Evolutionary conservation across 495 filamentous ascomycete species (phyloP).

Genomic region (Sordaria brevicollis): DNA sequence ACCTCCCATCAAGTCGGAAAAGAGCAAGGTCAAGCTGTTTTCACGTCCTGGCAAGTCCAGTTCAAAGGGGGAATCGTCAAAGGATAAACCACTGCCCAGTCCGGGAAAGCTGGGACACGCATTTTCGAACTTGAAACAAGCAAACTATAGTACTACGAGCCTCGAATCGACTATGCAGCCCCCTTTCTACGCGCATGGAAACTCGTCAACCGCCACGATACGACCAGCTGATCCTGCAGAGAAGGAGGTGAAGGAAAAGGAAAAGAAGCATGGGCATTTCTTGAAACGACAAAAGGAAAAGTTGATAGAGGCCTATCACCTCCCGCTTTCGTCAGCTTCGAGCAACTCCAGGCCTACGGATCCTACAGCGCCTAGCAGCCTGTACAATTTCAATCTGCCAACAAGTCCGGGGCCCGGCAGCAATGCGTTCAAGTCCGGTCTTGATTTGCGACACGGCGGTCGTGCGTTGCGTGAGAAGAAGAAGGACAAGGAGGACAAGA

Average conservation of each 20-base stretch:
- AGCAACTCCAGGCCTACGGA: conserved; percentile 84
- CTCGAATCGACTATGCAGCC: conserved; percentile 62
- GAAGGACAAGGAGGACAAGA: conserved; percentile 71
- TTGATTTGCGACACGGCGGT: conserved; percentile 80
- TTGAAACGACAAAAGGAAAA: conserved; percentile 88
- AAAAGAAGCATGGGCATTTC: conserved; percentile 66
- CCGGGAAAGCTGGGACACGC: conserved; percentile 66
- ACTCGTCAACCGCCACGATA: conserved; percentile 77
- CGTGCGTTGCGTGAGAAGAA: conserved; percentile 81
- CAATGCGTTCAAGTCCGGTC: conserved; percentile 65
- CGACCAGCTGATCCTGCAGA: conserved; percentile 32
- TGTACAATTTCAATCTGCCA: conserved; percentile 63
- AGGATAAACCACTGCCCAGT: conserved; percentile 63
- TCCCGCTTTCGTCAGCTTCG: conserved; percentile 75
- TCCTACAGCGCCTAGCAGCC: conserved; percentile 69
- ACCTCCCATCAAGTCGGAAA: conserved; percentile 55
- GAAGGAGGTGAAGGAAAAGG: conserved; percentile 47
- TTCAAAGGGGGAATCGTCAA: conserved; percentile 55
- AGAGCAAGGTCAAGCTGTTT: conserved; percentile 87
- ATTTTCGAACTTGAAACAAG: conserved; percentile 49
- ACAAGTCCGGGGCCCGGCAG: conserved; percentile 62
- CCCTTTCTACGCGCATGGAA: conserved; percentile 66
- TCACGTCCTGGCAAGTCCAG: conserved; percentile 78
- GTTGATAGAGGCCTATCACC: conserved; percentile 69
- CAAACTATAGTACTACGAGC: conserved; percentile 69